These are phyloP conservation scores for Cymbopogon citratus DNA, from an alignment of 176 grass and related monocot genomes.

Conservation along the genomic window DNA sequence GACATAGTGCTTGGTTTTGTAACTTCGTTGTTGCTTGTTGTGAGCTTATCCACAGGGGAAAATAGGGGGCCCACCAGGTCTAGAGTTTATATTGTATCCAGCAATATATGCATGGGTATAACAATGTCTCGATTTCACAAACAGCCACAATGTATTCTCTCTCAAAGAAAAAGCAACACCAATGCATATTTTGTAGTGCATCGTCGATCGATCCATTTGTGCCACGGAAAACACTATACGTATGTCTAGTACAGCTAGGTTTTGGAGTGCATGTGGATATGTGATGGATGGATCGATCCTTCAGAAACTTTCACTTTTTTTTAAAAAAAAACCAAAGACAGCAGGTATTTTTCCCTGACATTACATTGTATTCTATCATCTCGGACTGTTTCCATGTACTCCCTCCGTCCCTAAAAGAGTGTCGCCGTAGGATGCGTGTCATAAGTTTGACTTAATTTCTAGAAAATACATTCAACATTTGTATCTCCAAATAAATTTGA, in stretches of 20 bases:
- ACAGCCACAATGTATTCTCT: not conserved
- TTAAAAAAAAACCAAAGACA: not conserved
- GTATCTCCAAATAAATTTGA: too few relatives aligned
- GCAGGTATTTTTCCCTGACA: not conserved
- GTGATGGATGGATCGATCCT: not conserved
- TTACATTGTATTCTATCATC: too few relatives aligned
- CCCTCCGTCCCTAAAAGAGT: too few relatives aligned
- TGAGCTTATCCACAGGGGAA: constrained; percentile 28
- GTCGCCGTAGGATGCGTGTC: too few relatives aligned
- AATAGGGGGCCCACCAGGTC: not conserved
- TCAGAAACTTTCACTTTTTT: not conserved
- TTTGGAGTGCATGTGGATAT: not conserved
- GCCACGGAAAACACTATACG: not conserved
- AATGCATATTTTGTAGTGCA: constrained; percentile 5
- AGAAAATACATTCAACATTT: too few relatives aligned
- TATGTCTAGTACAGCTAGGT: not conserved
- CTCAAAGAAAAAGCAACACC: not conserved
- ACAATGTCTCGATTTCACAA: constrained; percentile 23
- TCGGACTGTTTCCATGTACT: not conserved
- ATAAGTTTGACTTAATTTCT: too few relatives aligned
- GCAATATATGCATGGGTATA: constrained; percentile 3
- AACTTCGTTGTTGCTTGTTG: not conserved
- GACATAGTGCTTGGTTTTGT: not conserved
- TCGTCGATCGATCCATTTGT: not conserved
- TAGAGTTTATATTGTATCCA: constrained; percentile 20